phyloP scores from a whole-genome alignment of 352 stramenopile genomes.

The Phytophthora crassamura region DNA sequence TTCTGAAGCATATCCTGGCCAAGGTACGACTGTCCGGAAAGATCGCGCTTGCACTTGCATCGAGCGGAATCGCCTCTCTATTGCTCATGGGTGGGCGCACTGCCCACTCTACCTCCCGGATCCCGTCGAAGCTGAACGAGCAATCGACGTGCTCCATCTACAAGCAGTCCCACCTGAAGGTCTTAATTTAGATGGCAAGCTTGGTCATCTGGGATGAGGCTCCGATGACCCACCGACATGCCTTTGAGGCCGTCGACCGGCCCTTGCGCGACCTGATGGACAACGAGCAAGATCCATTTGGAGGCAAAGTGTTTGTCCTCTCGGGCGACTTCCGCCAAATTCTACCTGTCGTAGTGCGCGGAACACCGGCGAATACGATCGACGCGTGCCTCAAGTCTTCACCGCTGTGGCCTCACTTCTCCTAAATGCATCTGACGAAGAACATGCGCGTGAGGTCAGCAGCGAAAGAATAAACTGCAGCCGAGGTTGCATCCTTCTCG shows the following conservation, averaged over 20 bases:
- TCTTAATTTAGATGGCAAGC: neutral
- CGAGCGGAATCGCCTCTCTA: no score
- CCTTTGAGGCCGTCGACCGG: conserved; percentile 36
- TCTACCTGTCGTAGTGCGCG: conserved; percentile 24
- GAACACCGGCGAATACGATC: conserved; percentile 9
- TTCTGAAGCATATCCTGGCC: no score
- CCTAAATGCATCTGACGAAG: conserved; percentile 2
- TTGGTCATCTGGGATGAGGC: conserved; percentile 22
- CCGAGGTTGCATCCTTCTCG: neutral
- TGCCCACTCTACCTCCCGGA: no score
- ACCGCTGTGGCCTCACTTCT: conserved; percentile 2
- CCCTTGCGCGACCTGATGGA: conserved; percentile 23
- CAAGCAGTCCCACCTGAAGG: conserved; percentile 22
- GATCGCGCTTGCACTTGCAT: no score
- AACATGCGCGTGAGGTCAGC: conserved; percentile 14
- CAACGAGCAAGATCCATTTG: conserved; percentile 23
- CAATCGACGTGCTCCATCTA: conserved; percentile 25
- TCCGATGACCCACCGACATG: conserved; percentile 15
- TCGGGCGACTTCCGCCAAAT: conserved; percentile 36
- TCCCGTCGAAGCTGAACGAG: neutral
- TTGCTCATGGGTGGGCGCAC: no score
- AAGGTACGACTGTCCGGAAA: no score
- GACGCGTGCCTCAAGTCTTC: conserved; percentile 21
- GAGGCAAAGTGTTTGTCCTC: conserved; percentile 30
- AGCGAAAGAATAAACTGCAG: neutral